Conservation (phyloP, 2,329 filamentous ascomycete genomes). For the Simplicillium sp. region DNA sequence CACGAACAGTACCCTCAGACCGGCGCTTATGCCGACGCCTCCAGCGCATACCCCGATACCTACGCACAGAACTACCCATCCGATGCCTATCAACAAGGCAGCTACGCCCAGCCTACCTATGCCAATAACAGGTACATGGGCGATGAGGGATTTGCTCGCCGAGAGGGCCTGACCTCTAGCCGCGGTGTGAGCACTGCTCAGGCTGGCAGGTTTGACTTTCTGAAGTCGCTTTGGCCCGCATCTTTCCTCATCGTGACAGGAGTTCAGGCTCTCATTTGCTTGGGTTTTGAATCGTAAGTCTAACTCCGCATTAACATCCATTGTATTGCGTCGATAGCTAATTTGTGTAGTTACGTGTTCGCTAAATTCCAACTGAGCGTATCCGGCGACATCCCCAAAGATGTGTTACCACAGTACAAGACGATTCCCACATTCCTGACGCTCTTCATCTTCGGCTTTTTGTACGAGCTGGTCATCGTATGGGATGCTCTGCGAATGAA, state of each 20-base stretch:
- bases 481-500: constrained; percentile 91
- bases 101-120: constrained; percentile 17
- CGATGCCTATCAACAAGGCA: constrained; percentile 12
- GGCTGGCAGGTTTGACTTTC: constrained; percentile 51
- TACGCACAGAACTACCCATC: constrained; percentile 16
- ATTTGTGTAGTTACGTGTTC: constrained; percentile 67
- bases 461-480: constrained; percentile 82
- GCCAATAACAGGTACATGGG: constrained; percentile 17
- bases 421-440: constrained; percentile 93
- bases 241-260: constrained; percentile 67
- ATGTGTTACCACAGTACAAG: constrained; percentile 43
- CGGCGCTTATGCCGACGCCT: not conserved
- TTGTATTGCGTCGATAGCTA: constrained; percentile 5
- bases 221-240: constrained; percentile 82
- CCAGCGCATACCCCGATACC: not conserved
- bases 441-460: constrained; percentile 92
- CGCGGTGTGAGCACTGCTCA: constrained; percentile 19
- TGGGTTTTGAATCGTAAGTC: constrained; percentile 79
- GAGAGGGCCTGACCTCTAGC: constrained; percentile 24
- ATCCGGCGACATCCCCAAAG: constrained; percentile 26
- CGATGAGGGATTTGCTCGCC: constrained; percentile 24
- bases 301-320: not conserved
- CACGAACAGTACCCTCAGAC: constrained; percentile 9
- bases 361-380: constrained; percentile 68
- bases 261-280: constrained; percentile 68